Evolutionary conservation across 2,329 filamentous ascomycete species (phyloP).

Genomic region (Paecilomyces sp.): DNA sequence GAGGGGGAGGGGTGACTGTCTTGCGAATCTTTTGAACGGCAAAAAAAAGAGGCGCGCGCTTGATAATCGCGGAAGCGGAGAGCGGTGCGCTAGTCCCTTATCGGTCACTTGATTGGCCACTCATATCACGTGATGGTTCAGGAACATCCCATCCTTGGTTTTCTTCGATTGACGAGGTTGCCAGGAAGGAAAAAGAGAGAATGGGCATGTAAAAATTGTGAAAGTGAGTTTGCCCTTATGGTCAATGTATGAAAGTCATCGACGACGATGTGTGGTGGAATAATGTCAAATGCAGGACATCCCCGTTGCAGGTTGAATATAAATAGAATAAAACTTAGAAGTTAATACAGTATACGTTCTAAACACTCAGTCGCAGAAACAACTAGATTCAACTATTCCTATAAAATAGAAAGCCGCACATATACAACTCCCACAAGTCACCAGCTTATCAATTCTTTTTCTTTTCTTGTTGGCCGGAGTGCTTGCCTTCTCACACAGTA

Average conservation of each 20-base stretch:
- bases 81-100: not conserved
- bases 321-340: not conserved
- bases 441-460: not conserved
- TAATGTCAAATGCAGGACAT: not conserved
- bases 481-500: not conserved
- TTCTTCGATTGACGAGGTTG: too few relatives aligned
- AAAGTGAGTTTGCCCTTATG: not conserved
- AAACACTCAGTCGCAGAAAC: not conserved
- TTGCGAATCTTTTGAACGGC: not conserved
- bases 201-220: not conserved
- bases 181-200: not conserved
- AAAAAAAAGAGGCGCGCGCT: not conserved
- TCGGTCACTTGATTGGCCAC: not conserved
- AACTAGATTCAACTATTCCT: not conserved
- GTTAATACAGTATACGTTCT: too few relatives aligned
- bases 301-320: not conserved
- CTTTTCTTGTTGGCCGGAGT: not conserved
- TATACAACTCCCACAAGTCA: not conserved
- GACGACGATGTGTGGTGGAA: not conserved
- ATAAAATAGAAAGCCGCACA: not conserved
- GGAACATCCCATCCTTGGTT: not conserved
- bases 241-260: not conserved
- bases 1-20: not conserved
- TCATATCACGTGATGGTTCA: not conserved
- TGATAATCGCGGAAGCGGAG: not conserved